A percentile compares a stretch with the other conserved stretches of the same genome.
Conservation (phyloP, 257 asterid species). For the Ophiorrhiza pumila region DNA sequence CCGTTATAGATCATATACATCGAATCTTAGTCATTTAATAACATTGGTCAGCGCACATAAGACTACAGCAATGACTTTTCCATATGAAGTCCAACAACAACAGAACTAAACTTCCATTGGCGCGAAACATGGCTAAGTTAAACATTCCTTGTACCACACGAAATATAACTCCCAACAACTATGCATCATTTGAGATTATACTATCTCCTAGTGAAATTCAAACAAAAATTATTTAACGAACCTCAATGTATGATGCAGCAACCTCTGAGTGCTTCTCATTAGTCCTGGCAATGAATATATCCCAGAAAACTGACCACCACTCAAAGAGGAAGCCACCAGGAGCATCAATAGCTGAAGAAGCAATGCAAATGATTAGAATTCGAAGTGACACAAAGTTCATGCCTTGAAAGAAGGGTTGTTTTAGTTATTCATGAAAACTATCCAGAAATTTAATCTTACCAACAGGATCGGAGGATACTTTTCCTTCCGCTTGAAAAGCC, state of each 20-base stretch:
- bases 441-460: conserved; percentile 41
- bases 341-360: conserved; percentile 85
- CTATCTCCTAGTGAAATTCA: not conserved
- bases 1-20: not conserved
- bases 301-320: conserved; percentile 99
- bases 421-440: not conserved
- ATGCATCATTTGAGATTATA: not conserved
- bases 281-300: conserved; percentile 95
- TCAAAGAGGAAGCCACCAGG: conserved; percentile 99
- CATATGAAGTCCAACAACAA: not conserved
- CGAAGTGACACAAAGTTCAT: not conserved
- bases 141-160: not conserved
- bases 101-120: not conserved
- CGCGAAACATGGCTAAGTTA: not conserved
- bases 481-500: conserved; percentile 97
- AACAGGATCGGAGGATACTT: conserved; percentile 97
- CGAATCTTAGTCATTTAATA: not conserved
- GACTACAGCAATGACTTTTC: not conserved
- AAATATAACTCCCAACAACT: not conserved
- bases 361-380: conserved; percentile 13
- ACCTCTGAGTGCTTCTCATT: conserved; percentile 99
- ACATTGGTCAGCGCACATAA: not conserved
- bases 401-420: not conserved
- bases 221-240: conserved; percentile 20
- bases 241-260: conserved; percentile 99